A percentile compares a stretch with the other conserved stretches of the same genome.
These are phyloP conservation scores for Danielia oregonensis DNA, from an alignment of 805 yeast genomes.

Conservation along the genomic window DNA sequence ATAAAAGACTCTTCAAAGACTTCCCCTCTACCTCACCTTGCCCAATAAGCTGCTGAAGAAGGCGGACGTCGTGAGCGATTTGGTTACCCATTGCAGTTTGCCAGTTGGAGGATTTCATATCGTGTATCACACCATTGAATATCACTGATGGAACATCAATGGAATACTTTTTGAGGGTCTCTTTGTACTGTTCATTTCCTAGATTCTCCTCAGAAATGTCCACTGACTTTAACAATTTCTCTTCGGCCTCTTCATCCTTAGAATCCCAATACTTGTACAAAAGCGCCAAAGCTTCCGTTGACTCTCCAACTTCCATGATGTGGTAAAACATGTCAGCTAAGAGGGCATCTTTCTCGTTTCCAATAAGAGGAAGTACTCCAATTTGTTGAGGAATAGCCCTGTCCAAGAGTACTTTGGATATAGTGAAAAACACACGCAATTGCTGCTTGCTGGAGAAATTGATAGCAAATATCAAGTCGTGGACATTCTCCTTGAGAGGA, in stretches of 20 bases:
- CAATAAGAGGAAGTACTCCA: conserved; percentile 70
- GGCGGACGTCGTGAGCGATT: conserved; percentile 48
- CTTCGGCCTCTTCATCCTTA: conserved; percentile 20
- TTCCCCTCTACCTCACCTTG: conserved; percentile 21
- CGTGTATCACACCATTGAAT: conserved; percentile 68
- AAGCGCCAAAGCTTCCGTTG: conserved; percentile 36
- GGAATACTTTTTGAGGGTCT: conserved; percentile 27
- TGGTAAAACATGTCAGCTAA: conserved; percentile 34
- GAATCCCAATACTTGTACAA: conserved; percentile 35
- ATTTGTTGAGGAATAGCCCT: conserved; percentile 72
- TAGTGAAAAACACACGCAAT: conserved; percentile 45
- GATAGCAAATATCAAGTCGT: conserved; percentile 67
- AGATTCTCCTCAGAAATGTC: conserved; percentile 15
- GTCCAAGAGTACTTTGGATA: conserved; percentile 47
- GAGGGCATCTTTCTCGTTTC: conserved; percentile 22
- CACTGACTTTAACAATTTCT: conserved; percentile 18
- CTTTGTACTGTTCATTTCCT: conserved; percentile 16
- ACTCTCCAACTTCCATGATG: conserved; percentile 25
- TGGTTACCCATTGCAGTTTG: conserved; percentile 51
- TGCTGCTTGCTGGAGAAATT: conserved; percentile 55
- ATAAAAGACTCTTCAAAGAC: conserved; percentile 38
- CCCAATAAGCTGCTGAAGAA: conserved; percentile 25
- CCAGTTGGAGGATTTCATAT: conserved; percentile 50
- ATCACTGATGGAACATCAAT: conserved; percentile 51
- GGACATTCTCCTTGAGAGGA: conserved; percentile 65